phyloP scores from a whole-genome alignment of 768 basidiomycete genomes.

The Phaeolepiota aurea region DNA sequence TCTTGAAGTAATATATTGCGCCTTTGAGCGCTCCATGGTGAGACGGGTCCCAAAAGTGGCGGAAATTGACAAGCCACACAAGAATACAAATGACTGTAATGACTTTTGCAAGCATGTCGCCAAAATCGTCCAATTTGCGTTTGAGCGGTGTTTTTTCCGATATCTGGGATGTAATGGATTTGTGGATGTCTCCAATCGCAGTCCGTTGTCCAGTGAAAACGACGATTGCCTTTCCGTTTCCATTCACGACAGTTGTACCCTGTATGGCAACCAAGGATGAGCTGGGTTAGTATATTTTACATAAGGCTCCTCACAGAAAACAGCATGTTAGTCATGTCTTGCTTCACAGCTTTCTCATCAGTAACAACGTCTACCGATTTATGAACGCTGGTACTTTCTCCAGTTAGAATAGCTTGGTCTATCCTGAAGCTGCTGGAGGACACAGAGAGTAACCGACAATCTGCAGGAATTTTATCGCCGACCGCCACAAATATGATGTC shows the following conservation, averaged over 20 bases:
- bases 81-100: conserved; percentile 95
- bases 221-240: conserved; percentile 81
- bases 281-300: conserved; percentile 4
- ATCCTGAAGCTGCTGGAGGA: conserved; percentile 90
- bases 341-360: conserved; percentile 83
- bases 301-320: conserved; percentile 58
- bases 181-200: conserved; percentile 96
- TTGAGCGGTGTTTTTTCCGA: conserved; percentile 96
- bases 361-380: conserved; percentile 64
- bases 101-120: conserved; percentile 95
- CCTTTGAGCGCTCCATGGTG: conserved; percentile 89
- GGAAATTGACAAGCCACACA: conserved; percentile 96
- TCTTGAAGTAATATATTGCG: conserved; percentile 98
- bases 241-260: conserved; percentile 96
- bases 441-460: conserved; percentile 83
- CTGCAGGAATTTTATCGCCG: conserved; percentile 93
- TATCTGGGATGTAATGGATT: conserved; percentile 89
- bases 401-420: conserved; percentile 95
- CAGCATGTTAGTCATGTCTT: conserved; percentile 96
- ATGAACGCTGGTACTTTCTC: conserved; percentile 84
- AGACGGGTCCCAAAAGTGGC: conserved; percentile 92
- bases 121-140: conserved; percentile 96
- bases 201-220: conserved; percentile 81
- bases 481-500: conserved; percentile 89
- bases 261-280: no score